Conservation (phyloP, 352 stramenopile genomes). For the Pythium insidiosum region DNA sequence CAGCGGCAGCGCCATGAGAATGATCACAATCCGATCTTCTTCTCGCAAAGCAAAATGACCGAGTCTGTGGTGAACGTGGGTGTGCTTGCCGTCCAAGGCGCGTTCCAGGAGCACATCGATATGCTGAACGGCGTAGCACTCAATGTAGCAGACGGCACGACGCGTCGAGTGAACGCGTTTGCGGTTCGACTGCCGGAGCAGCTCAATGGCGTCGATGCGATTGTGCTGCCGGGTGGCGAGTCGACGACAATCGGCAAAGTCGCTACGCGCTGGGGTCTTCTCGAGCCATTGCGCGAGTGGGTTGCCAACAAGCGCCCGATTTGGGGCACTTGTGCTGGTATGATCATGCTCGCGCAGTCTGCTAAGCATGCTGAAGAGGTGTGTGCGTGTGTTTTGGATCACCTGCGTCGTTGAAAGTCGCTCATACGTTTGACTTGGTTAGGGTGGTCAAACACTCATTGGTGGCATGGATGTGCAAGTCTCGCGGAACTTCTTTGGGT, state of each 20-base stretch:
- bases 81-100: conserved; percentile 86
- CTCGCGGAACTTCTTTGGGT: conserved; percentile 97
- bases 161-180: conserved; percentile 35
- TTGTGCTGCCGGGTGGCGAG: conserved; percentile 94
- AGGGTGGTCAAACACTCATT: conserved; percentile 91
- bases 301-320: conserved; percentile 68
- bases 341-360: conserved; percentile 92
- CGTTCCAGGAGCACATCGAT: conserved; percentile 89
- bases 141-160: conserved; percentile 11
- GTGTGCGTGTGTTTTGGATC: no score
- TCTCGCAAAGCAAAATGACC: no score
- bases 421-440: no score
- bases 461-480: conserved; percentile 93
- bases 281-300: conserved; percentile 77
- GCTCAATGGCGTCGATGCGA: conserved; percentile 77
- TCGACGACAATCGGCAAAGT: conserved; percentile 94
- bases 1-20: no score
- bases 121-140: conserved; percentile 55
- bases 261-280: conserved; percentile 68
- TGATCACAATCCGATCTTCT: no score
- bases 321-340: conserved; percentile 96
- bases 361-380: conserved; percentile 81
- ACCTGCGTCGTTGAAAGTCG: no score
- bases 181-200: conserved; percentile 81
- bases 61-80: conserved; percentile 67